phyloP scores from a whole-genome alignment of 23 red algal species.

The Gracilaria vermiculophylla region DNA sequence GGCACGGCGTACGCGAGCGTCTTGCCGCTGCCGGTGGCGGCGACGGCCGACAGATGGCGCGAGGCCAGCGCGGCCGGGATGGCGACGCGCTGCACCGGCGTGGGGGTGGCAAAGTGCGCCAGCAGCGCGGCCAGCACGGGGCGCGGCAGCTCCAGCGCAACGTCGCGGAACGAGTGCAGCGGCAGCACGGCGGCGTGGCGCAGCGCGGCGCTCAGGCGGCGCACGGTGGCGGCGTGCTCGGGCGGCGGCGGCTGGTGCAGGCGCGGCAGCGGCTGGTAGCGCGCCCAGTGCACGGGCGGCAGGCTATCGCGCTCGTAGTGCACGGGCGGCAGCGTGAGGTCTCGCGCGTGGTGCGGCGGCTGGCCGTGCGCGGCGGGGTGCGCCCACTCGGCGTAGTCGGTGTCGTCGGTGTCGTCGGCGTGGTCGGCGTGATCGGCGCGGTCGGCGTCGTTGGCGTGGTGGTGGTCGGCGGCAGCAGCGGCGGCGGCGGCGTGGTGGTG shows the following conservation, averaged over 20 bases:
- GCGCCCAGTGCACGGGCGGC: not conserved
- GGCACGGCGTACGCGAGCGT: slow-evolving; percentile 74
- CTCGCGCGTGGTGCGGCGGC: slow-evolving; percentile 13
- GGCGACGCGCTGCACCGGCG: slow-evolving; percentile 63
- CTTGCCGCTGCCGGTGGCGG: slow-evolving; percentile 81
- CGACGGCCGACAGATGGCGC: slow-evolving; percentile 45
- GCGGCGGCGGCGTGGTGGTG: no score
- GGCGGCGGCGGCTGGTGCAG: not conserved
- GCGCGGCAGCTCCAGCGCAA: slow-evolving; percentile 17
- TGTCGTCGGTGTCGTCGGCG: no score
- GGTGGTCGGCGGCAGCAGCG: no score
- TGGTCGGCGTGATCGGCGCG: no score
- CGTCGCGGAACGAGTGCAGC: slow-evolving; percentile 35
- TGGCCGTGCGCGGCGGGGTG: no score
- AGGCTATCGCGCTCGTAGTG: slow-evolving; percentile 18
- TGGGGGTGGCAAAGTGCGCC: slow-evolving; percentile 42
- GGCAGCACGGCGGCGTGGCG: not conserved
- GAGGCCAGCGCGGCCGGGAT: slow-evolving; percentile 58
- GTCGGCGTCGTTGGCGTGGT: no score
- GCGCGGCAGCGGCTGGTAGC: slow-evolving; percentile 33
- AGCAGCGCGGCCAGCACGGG: not conserved
- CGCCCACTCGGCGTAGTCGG: not conserved
- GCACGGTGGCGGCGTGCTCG: not conserved
- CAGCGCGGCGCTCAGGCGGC: not conserved
- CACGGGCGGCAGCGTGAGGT: slow-evolving; percentile 28